phyloP scores from a whole-genome alignment of 2,329 filamentous ascomycete species.

The Aspergillus hiratsukae region DNA sequence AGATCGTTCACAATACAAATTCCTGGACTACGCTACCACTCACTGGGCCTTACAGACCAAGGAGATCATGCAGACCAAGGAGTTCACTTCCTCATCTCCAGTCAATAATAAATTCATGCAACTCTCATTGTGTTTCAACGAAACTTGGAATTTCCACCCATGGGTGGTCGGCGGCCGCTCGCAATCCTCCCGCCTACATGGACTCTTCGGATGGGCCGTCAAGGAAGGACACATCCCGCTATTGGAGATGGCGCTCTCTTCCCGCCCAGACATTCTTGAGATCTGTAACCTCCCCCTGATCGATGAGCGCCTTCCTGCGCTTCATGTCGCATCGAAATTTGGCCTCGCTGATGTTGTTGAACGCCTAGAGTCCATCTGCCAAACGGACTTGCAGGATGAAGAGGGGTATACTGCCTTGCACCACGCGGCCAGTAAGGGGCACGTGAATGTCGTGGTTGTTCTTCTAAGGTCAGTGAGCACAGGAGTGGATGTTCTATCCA shows the following conservation, averaged over 20 bases:
- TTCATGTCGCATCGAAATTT: conserved; percentile 16
- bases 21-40: conserved; percentile 13
- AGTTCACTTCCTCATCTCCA: conserved; percentile 2
- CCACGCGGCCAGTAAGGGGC: conserved; percentile 3
- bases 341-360: conserved; percentile 1
- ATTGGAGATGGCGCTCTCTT: conserved; percentile 5
- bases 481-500: not conserved
- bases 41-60: conserved; percentile 17
- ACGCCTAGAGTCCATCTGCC: not conserved
- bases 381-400: not conserved
- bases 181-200: conserved; percentile 11
- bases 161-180: conserved; percentile 17
- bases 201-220: conserved; percentile 19
- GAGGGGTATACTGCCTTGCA: conserved; percentile 2
- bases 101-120: conserved; percentile 13
- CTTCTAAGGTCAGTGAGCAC: not conserved
- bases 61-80: no score
- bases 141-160: conserved; percentile 21
- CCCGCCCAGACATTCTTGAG: not conserved
- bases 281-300: conserved; percentile 16
- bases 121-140: conserved; percentile 14
- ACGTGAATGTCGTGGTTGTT: not conserved
- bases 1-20: conserved; percentile 10
- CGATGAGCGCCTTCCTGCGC: conserved; percentile 15
- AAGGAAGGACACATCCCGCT: conserved; percentile 16